Evolutionary conservation across 2,329 filamentous ascomycete species (phyloP).

Genomic region (Neophaeococcomyces aloes): DNA sequence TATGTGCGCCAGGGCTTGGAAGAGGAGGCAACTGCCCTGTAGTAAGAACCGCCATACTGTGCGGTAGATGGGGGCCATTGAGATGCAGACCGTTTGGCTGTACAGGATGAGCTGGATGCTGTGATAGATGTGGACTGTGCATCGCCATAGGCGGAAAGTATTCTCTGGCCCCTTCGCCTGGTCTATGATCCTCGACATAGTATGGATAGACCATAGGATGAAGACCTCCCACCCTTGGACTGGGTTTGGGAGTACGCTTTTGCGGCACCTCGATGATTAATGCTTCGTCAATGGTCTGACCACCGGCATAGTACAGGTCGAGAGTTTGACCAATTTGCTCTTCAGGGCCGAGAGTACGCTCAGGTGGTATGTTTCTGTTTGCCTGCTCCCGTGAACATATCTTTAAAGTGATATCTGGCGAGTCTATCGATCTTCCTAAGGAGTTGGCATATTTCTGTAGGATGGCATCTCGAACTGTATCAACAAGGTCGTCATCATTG

Average conservation of each 20-base stretch:
- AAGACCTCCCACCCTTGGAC: conserved; percentile 49
- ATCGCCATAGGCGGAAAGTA: conserved; percentile 69
- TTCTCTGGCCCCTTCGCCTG: conserved; percentile 60
- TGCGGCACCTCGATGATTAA: conserved; percentile 78
- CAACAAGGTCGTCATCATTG: conserved; percentile 78
- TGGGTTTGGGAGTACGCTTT: conserved; percentile 67
- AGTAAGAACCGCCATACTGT: conserved; percentile 68
- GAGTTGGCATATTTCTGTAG: conserved; percentile 90
- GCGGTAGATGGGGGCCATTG: conserved; percentile 25
- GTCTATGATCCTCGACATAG: conserved; percentile 48
- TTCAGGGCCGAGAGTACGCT: conserved; percentile 70
- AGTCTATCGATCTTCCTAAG: conserved; percentile 75
- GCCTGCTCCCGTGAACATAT: conserved; percentile 58
- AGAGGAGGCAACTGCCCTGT: conserved; percentile 71
- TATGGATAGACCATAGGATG: conserved; percentile 43
- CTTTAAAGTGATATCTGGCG: conserved; percentile 75
- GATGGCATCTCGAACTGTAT: conserved; percentile 88
- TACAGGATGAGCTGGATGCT: conserved; percentile 25
- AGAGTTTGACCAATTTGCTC: conserved; percentile 69
- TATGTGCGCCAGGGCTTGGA: conserved; percentile 66
- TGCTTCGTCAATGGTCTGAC: conserved; percentile 80
- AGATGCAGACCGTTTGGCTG: conserved; percentile 18
- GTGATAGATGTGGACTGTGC: conserved; percentile 31
- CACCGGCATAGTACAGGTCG: conserved; percentile 73
- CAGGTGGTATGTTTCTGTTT: conserved; percentile 37